Evolutionary conservation across 257 asterid genomes (phyloP), one percentile per base, ranked within the genome.

Genomic region (Petunia secreta): DNA sequence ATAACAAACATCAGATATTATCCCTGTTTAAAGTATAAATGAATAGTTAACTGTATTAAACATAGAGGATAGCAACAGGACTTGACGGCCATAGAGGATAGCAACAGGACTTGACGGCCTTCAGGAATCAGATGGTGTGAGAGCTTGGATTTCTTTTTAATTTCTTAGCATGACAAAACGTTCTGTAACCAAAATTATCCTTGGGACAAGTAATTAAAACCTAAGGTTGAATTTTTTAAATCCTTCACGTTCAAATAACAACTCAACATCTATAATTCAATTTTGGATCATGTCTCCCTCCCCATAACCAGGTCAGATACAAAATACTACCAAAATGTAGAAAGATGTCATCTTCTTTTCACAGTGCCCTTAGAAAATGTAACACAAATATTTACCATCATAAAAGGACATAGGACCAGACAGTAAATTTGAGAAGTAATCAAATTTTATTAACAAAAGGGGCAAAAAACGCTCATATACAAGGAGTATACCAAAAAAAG

Each of bases 321-420:
- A 69, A 13, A 43, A 16, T 43, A 44, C 40, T 43, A 43, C 58
- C 40, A 46, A 71, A 71, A 25, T 46, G 46, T 10, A 5, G 59
- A 48, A 46, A 46, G 77, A 46, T 25, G 59, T 10, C 14, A 52
- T 69, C 50, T 46, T 69, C 43, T 25, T 69, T 69, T 46, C 1
- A 48, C 59, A 25, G 11, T 25, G 60, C 58, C 44, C 52, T 5
- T 71, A 34, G 62, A 60, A 71, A 71, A 71, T 71, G 50, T 46
- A 25, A 48, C 16, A 48, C 77, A 71, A 71, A 71, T 71, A 71
- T 25, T 71, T 48, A 71, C 60, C 77, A 71, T 71, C 5, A 36
- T 6, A 43, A 71, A 16, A 68, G 48, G 43, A 71, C 11, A 46
- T 69, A 44, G 59, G 15, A 60, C 13, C 60, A 55, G 6, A 2